These are phyloP conservation scores for Trametes hirsuta DNA, from an alignment of 1,284 basidiomycete species.

Conservation along the genomic window DNA sequence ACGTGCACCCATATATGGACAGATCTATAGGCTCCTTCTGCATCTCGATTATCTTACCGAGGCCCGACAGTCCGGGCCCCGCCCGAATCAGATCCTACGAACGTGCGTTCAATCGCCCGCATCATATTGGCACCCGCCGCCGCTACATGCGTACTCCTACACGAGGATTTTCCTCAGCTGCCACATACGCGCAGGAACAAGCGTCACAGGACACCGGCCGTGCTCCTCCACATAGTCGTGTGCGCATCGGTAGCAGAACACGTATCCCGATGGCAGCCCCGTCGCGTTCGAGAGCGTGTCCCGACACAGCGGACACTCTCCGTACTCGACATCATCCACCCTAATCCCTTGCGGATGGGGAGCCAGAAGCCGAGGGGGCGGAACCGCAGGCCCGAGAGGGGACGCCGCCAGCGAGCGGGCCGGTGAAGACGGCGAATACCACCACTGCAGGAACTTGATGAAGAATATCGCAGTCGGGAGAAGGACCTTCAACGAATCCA, in stretches of 20 bases:
- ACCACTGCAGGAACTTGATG: slow-evolving; percentile 99
- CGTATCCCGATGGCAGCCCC: slow-evolving; percentile 90
- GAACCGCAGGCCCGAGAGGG: slow-evolving; percentile 68
- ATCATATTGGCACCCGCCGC: slow-evolving; percentile 19
- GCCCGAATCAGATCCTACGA: slow-evolving; percentile 25
- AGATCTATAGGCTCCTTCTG: background rate
- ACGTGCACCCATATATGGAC: slow-evolving; percentile 19
- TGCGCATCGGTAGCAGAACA: slow-evolving; percentile 95
- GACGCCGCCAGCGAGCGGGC: slow-evolving; percentile 64
- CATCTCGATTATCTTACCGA: slow-evolving; percentile 23
- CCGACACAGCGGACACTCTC: slow-evolving; percentile 84
- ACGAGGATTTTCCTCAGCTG: slow-evolving; percentile 89
- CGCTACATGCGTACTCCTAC: slow-evolving; percentile 36
- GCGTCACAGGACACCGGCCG: slow-evolving; percentile 86
- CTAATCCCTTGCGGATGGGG: slow-evolving; percentile 70
- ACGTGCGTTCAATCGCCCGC: slow-evolving; percentile 32
- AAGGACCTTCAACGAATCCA: slow-evolving; percentile 81
- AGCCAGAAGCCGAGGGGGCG: slow-evolving; percentile 73
- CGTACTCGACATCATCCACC: slow-evolving; percentile 68
- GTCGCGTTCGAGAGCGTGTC: slow-evolving; percentile 85
- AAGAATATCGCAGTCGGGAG: slow-evolving; percentile 94
- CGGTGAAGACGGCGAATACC: slow-evolving; percentile 97
- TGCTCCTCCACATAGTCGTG: slow-evolving; percentile 83
- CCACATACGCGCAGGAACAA: slow-evolving; percentile 73
- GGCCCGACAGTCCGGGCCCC: slow-evolving; percentile 13